These are phyloP conservation scores for Heterobasidion irregulare DNA, from an alignment of 1,284 basidiomycete genomes.

Conservation along the genomic window DNA sequence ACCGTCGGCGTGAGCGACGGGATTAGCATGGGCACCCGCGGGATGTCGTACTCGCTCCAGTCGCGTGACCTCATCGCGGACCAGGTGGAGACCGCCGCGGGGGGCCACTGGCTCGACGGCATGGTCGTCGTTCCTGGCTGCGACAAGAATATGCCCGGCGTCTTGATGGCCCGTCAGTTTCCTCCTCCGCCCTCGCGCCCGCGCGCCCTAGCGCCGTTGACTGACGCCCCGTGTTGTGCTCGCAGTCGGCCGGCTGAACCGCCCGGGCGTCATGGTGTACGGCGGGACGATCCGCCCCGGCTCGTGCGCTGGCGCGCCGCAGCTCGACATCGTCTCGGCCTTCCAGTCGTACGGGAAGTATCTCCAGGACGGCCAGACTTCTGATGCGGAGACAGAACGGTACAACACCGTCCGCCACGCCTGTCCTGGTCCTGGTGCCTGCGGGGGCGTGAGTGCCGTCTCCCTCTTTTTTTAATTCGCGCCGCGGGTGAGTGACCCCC, in stretches of 20 bases:
- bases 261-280: slow-evolving; percentile 95
- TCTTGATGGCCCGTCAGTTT: slow-evolving; percentile 83
- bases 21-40: slow-evolving; percentile 92
- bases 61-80: slow-evolving; percentile 97
- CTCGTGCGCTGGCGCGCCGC: slow-evolving; percentile 71
- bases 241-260: slow-evolving; percentile 84
- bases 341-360: slow-evolving; percentile 95
- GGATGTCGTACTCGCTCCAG: slow-evolving; percentile 93
- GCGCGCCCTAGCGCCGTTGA: slow-evolving; percentile 5
- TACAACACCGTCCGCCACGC: slow-evolving; percentile 85
- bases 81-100: slow-evolving; percentile 92
- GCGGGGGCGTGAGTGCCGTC: slow-evolving; percentile 73
- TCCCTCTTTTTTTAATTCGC: background rate
- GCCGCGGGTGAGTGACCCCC: background rate
- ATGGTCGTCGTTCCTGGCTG: slow-evolving; percentile 96
- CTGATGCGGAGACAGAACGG: slow-evolving; percentile 73
- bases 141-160: slow-evolving; percentile 98
- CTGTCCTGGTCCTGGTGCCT: slow-evolving; percentile 93
- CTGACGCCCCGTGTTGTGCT: slow-evolving; percentile 14
- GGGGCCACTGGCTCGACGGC: slow-evolving; percentile 96
- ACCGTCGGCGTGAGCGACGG: slow-evolving; percentile 96
- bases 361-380: slow-evolving; percentile 81
- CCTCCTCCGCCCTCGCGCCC: slow-evolving; percentile 14
- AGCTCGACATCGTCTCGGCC: slow-evolving; percentile 89
- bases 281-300: slow-evolving; percentile 92